These are phyloP conservation scores for Auxenochlorella pyrenoidosa DNA, from an alignment of 139 green algal species.

Conservation along the genomic window DNA sequence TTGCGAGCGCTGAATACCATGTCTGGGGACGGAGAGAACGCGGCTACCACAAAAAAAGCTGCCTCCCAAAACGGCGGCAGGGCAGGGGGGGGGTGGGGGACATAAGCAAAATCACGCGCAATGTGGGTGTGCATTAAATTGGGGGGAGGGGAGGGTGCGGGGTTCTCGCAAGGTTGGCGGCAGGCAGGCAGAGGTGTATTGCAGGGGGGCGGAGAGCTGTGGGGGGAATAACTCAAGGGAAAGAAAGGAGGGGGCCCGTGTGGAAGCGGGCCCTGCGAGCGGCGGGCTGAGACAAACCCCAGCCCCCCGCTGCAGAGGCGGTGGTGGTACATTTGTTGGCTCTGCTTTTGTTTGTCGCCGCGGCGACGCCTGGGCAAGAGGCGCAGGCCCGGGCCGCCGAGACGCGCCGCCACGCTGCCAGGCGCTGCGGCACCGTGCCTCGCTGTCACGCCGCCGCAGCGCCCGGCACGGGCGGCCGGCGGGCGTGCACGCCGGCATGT, in stretches of 20 bases:
- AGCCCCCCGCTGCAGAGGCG: background rate
- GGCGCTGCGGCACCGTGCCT: too few relatives aligned
- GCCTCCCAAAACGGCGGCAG: too few relatives aligned
- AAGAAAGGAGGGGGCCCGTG: background rate
- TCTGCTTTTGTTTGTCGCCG: background rate
- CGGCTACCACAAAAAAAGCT: too few relatives aligned
- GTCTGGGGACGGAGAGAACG: too few relatives aligned
- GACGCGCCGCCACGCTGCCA: too few relatives aligned
- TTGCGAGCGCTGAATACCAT: too few relatives aligned
- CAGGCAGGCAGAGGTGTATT: background rate
- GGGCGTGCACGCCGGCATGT: too few relatives aligned
- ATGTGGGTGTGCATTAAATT: constrained; percentile 15
- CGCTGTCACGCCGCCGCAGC: too few relatives aligned
- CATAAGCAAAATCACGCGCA: constrained; percentile 7
- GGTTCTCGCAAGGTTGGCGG: background rate
- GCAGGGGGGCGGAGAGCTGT: background rate
- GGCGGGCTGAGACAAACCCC: background rate
- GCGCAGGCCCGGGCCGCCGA: too few relatives aligned
- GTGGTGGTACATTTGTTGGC: constrained; percentile 3
- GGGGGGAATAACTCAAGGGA: constrained; percentile 8
- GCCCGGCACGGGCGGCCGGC: too few relatives aligned
- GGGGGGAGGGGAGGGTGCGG: background rate
- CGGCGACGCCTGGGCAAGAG: background rate
- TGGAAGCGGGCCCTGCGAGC: background rate
- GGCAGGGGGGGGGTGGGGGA: too few relatives aligned